Evolutionary conservation across 1,284 basidiomycete species (phyloP).

Genomic region (Wallemia mellicola): DNA sequence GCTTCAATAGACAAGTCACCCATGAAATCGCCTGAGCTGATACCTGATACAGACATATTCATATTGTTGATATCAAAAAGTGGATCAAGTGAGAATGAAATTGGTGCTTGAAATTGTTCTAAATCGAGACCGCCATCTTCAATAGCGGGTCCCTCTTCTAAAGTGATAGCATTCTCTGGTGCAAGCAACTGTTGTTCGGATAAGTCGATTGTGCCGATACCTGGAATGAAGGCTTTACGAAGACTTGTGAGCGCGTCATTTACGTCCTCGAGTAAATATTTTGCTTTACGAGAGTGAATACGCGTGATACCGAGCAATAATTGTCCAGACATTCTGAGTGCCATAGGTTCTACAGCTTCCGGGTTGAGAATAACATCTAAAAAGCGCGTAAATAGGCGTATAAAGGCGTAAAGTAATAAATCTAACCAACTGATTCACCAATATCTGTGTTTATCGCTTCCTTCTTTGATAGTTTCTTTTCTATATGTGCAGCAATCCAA

Average conservation of each 20-base stretch:
- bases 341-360: slow-evolving; percentile 55
- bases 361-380: slow-evolving; percentile 56
- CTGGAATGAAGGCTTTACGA: slow-evolving; percentile 12
- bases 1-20: not conserved
- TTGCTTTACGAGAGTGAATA: slow-evolving; percentile 90
- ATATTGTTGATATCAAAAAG: slow-evolving; percentile 1
- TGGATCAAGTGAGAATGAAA: not conserved
- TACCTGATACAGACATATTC: slow-evolving; percentile 1
- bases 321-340: slow-evolving; percentile 76
- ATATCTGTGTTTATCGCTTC: slow-evolving; percentile 84
- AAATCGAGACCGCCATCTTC: not conserved
- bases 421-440: slow-evolving; percentile 61
- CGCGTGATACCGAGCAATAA: slow-evolving; percentile 81
- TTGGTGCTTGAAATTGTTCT: not conserved
- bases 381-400: not conserved
- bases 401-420: not conserved
- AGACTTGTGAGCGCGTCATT: slow-evolving; percentile 42
- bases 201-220: slow-evolving; percentile 74
- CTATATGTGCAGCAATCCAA: slow-evolving; percentile 97
- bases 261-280: slow-evolving; percentile 89
- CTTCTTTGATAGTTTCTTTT: slow-evolving; percentile 83
- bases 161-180: slow-evolving; percentile 34
- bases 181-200: slow-evolving; percentile 72
- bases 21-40: slow-evolving; percentile 3
- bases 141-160: slow-evolving; percentile 9